These are phyloP conservation scores for Trametes sp. DNA, from an alignment of 1,284 basidiomycete genomes.

Conservation along the genomic window DNA sequence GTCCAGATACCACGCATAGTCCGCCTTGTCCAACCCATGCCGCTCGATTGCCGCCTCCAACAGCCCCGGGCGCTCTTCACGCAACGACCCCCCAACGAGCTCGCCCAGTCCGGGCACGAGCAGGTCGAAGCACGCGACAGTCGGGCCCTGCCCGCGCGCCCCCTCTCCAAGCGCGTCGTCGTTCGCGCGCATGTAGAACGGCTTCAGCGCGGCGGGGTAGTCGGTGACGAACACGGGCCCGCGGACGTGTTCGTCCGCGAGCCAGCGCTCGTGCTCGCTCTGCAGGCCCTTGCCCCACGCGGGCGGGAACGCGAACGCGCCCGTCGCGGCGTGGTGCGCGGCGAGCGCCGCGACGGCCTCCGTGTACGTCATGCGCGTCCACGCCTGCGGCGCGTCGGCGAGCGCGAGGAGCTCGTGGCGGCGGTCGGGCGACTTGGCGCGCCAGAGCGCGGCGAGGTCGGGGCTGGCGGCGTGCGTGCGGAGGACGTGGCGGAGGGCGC, in stretches of 20 bases:
- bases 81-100: slow-evolving; percentile 89
- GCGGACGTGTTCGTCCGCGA: slow-evolving; percentile 70
- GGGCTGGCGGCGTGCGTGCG: slow-evolving; percentile 23
- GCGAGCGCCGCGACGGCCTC: slow-evolving; percentile 75
- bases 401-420: slow-evolving; percentile 45
- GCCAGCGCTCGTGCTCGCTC: slow-evolving; percentile 93
- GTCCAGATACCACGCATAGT: slow-evolving; percentile 89
- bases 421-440: slow-evolving; percentile 24
- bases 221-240: slow-evolving; percentile 93
- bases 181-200: slow-evolving; percentile 94
- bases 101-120: slow-evolving; percentile 91
- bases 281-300: slow-evolving; percentile 78
- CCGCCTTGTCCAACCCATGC: slow-evolving; percentile 58
- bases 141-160: slow-evolving; percentile 42
- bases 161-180: too few species aligned
- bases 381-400: slow-evolving; percentile 47
- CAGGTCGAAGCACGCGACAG: slow-evolving; percentile 95
- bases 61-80: slow-evolving; percentile 80
- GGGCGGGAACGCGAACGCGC: slow-evolving; percentile 64
- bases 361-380: slow-evolving; percentile 85
- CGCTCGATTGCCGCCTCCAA: slow-evolving; percentile 61
- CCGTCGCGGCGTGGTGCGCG: slow-evolving; percentile 42
- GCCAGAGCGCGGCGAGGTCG: slow-evolving; percentile 21
- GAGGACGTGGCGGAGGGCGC: slow-evolving; percentile 55
- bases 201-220: slow-evolving; percentile 86